Base-by-base conservation (phyloP, 2,329 filamentous ascomycete genomes). In the Colletotrichum sp. region DNA sequence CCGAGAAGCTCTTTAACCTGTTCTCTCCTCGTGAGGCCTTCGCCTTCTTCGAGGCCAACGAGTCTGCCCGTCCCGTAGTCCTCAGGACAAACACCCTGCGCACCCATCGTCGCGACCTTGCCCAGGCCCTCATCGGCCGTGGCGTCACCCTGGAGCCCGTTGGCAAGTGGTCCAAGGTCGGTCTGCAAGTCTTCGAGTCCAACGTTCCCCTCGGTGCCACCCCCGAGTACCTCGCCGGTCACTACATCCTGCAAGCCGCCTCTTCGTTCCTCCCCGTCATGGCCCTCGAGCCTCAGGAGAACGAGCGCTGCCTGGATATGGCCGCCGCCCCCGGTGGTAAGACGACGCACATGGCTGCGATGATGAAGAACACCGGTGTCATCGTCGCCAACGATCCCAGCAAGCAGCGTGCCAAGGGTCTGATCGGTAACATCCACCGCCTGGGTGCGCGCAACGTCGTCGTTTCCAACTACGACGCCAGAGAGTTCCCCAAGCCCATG, bases 11-110 rank as follows among this genome's bases (percentile, higher is more conserved):
- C 18, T 96, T 96, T 87, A 93, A 94, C 82, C 92, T 99, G 8
- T 99, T 99, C 87, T 93, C 96, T 2, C 95, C 97, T 1, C 93
- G 94, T 80, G 97, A 99, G 87, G 97, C 97, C 1, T 98, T 99
- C 80, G 96, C 96, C 71, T 99, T 99, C 87, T 99, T 99, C 87
- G 97, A 99, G 87, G 96, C 96, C 81, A 99, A 99, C 92, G 97
- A 99, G 87, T 96, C 95, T 32, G 92, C 96, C 16, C 93, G 97
- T 67, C 97, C 97, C 6, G 93, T 99, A 74, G 97, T 99, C 79
- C 98, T 99, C 83, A 93, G 97, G 82, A 99, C 97, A 78, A 99
- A 99, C 86, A 99, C 96, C 10, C 91, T 99, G 75, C 94, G 95
- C 80, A 93, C 92, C 48, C 91, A 93, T 82, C 89, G 92, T 68